These are phyloP conservation scores for Suhomyces yuchorum DNA, from an alignment of 1,139 yeast genomes.

Conservation along the genomic window DNA sequence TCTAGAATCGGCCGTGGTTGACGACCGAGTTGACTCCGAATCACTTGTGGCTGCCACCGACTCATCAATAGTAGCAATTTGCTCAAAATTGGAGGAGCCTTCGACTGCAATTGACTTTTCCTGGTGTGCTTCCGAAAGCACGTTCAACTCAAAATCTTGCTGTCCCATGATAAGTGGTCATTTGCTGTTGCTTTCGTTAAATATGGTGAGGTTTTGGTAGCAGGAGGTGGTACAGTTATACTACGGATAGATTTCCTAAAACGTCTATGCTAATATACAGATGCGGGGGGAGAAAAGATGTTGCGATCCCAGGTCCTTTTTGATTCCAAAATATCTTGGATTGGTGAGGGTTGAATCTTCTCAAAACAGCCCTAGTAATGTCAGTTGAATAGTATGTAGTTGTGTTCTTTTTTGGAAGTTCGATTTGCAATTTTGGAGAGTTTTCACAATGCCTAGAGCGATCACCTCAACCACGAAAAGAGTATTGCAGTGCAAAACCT, in stretches of 20 bases:
- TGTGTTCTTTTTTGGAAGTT: background rate
- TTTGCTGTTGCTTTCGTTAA: too few relatives aligned
- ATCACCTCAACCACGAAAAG: too few relatives aligned
- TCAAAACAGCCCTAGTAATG: background rate
- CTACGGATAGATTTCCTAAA: slow-evolving; percentile 10
- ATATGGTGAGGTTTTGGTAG: too few relatives aligned
- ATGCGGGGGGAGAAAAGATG: background rate
- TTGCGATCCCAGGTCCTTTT: background rate
- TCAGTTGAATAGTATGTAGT: too few relatives aligned
- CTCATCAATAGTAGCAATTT: background rate
- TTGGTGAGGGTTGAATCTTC: background rate
- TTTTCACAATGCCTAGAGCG: too few relatives aligned
- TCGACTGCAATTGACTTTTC: background rate
- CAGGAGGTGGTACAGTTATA: background rate
- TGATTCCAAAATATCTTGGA: background rate
- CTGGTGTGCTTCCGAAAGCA: background rate
- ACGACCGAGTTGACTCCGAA: background rate
- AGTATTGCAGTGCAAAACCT: too few relatives aligned
- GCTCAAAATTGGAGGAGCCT: background rate
- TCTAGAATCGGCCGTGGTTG: background rate
- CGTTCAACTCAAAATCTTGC: background rate
- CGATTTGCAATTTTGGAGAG: background rate
- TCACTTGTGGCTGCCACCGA: background rate
- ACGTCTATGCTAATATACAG: slow-evolving; percentile 11
- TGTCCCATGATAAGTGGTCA: background rate